Evolutionary conservation across 352 stramenopile genomes (phyloP).

Genomic region (Phytophthora macrochlamydospora): DNA sequence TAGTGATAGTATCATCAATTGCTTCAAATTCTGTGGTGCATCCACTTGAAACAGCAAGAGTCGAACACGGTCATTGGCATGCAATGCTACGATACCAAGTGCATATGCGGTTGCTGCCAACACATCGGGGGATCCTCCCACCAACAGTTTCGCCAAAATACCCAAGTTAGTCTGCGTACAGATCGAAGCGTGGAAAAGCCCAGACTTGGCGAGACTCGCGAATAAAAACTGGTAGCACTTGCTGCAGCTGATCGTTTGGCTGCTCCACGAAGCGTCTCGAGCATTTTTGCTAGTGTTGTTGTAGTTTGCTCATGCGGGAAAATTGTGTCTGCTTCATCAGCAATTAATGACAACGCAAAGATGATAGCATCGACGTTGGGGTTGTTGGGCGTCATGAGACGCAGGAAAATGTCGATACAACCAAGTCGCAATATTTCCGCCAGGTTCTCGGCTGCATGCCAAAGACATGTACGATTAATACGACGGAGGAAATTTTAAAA

Average conservation of each 20-base stretch:
- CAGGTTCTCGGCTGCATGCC: constrained; percentile 55
- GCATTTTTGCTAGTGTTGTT: constrained; percentile 33
- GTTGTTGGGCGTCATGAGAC: constrained; percentile 50
- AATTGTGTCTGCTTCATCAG: constrained; percentile 53
- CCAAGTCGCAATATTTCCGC: constrained; percentile 50
- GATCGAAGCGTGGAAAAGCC: constrained; percentile 47
- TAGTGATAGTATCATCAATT: constrained; percentile 39
- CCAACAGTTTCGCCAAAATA: constrained; percentile 70
- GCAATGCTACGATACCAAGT: constrained; percentile 49
- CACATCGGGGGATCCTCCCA: constrained; percentile 57
- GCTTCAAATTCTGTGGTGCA: constrained; percentile 47
- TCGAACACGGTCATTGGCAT: constrained; percentile 42
- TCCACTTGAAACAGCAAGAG: constrained; percentile 60
- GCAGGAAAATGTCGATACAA: constrained; percentile 63
- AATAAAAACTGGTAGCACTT: constrained; percentile 62
- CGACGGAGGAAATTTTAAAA: not conserved
- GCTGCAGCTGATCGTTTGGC: constrained; percentile 63
- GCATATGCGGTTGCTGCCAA: constrained; percentile 56
- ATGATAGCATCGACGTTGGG: constrained; percentile 51
- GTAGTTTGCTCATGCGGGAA: constrained; percentile 58
- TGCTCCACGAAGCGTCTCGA: constrained; percentile 70
- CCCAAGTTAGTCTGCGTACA: constrained; percentile 62
- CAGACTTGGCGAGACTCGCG: constrained; percentile 56
- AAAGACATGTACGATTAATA: not conserved
- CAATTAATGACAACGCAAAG: constrained; percentile 62